A percentile compares a stretch with the other conserved stretches of the same genome.
These are phyloP conservation scores for Lactifluus volemus DNA, from an alignment of 768 basidiomycete genomes.

Conservation along the genomic window DNA sequence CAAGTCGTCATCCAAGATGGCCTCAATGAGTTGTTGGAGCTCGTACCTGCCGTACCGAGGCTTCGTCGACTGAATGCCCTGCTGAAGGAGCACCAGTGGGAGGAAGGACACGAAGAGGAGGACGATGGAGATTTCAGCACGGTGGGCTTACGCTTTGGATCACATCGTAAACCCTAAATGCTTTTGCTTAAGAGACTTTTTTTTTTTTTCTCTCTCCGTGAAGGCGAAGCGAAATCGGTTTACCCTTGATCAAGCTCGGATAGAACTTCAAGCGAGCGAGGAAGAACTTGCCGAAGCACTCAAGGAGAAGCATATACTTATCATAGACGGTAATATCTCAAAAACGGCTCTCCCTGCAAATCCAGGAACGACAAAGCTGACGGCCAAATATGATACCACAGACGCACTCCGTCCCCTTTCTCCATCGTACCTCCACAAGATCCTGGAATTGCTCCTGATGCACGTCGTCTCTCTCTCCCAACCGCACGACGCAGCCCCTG, in stretches of 20 bases:
- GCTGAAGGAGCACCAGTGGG: slow-evolving; percentile 60
- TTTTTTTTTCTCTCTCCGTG: background rate
- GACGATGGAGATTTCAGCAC: slow-evolving; percentile 27
- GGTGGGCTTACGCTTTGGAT: slow-evolving; percentile 15
- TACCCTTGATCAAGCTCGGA: slow-evolving; percentile 53
- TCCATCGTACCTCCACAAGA: slow-evolving; percentile 50
- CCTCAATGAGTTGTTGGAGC: slow-evolving; percentile 77
- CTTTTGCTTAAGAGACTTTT: background rate
- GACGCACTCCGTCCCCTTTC: slow-evolving; percentile 70
- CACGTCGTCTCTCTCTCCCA: slow-evolving; percentile 57
- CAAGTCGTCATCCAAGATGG: slow-evolving; percentile 68
- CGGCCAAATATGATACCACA: slow-evolving; percentile 23
- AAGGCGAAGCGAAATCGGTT: slow-evolving; percentile 32
- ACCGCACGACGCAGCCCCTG: slow-evolving; percentile 40
- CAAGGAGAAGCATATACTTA: slow-evolving; percentile 59
- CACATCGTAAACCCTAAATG: background rate
- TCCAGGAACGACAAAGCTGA: background rate
- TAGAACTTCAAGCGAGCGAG: slow-evolving; percentile 76
- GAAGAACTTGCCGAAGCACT: slow-evolving; percentile 59
- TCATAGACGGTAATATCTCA: slow-evolving; percentile 47
- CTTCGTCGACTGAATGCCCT: slow-evolving; percentile 55
- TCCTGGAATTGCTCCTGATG: slow-evolving; percentile 71
- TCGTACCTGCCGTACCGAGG: slow-evolving; percentile 68
- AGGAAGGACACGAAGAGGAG: slow-evolving; percentile 50
- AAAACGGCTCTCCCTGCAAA: background rate